These are phyloP conservation scores for Pulicaria dysenterica DNA, from an alignment of 129 eudicot species.

Conservation along the genomic window DNA sequence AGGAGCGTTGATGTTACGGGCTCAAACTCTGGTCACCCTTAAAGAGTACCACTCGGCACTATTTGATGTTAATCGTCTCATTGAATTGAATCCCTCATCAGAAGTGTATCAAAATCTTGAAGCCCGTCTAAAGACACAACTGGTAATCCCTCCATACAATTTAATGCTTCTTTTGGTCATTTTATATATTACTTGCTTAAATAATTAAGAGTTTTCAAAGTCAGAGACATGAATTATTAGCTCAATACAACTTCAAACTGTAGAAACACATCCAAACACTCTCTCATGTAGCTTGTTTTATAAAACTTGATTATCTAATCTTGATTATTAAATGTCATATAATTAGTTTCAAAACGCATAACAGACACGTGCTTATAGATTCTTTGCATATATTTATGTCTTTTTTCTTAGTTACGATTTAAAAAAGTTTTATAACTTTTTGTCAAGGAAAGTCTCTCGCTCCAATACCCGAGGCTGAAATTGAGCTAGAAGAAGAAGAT, in stretches of 20 bases:
- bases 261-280: background rate
- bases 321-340: background rate
- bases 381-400: background rate
- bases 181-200: background rate
- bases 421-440: constrained; percentile 24
- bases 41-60: constrained; percentile 90
- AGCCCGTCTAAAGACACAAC: constrained; percentile 84
- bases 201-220: no score
- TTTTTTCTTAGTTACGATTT: background rate
- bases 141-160: constrained; percentile 55
- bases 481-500: constrained; percentile 80
- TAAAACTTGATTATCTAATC: background rate
- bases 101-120: constrained; percentile 87
- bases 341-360: background rate
- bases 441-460: constrained; percentile 95
- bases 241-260: background rate
- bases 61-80: constrained; percentile 88
- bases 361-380: background rate
- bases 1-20: constrained; percentile 96
- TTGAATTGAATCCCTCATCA: constrained; percentile 85
- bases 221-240: background rate
- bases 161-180: background rate
- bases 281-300: background rate
- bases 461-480: constrained; percentile 86
- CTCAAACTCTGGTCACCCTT: constrained; percentile 91